Conservation (phyloP, 139 green algal genomes). For the Ulvella scutata region DNA sequence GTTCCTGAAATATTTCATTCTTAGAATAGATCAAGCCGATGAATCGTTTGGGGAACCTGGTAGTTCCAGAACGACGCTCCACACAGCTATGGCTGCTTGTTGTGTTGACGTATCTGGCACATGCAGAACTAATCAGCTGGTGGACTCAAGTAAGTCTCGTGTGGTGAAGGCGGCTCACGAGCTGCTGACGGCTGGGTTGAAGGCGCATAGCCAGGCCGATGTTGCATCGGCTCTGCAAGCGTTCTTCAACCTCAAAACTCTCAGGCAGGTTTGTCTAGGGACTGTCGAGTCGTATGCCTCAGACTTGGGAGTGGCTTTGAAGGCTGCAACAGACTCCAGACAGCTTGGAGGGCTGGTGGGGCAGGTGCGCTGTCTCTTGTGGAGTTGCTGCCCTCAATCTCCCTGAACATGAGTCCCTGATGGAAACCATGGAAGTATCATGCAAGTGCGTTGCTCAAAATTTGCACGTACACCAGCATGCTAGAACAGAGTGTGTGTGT, state of each 20-base stretch:
- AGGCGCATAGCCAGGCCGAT: slow-evolving; percentile 63
- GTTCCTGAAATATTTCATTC: background rate
- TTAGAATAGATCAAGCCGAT: background rate
- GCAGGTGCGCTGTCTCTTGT: background rate
- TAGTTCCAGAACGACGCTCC: background rate
- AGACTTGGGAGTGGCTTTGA: slow-evolving; percentile 28
- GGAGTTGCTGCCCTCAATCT: background rate
- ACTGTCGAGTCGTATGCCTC: slow-evolving; percentile 21
- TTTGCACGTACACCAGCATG: slow-evolving; percentile 3
- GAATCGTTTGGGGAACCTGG: background rate
- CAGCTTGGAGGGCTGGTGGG: slow-evolving; percentile 27
- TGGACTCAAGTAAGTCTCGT: background rate
- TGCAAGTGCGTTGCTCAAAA: too few species aligned
- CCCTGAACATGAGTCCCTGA: background rate
- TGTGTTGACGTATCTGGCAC: too few species aligned
- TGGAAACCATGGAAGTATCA: background rate
- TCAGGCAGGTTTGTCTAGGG: slow-evolving; percentile 21
- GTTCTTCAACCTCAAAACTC: slow-evolving; percentile 51
- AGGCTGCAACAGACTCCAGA: slow-evolving; percentile 39
- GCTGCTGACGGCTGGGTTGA: slow-evolving; percentile 53
- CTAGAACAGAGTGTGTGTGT: background rate
- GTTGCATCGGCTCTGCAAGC: slow-evolving; percentile 80
- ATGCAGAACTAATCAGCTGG: background rate
- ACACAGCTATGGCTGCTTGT: background rate
- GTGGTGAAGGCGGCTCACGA: slow-evolving; percentile 20